These are phyloP conservation scores for Stachybotrys chartarum DNA, from an alignment of 2,329 filamentous ascomycete genomes.

Conservation along the genomic window DNA sequence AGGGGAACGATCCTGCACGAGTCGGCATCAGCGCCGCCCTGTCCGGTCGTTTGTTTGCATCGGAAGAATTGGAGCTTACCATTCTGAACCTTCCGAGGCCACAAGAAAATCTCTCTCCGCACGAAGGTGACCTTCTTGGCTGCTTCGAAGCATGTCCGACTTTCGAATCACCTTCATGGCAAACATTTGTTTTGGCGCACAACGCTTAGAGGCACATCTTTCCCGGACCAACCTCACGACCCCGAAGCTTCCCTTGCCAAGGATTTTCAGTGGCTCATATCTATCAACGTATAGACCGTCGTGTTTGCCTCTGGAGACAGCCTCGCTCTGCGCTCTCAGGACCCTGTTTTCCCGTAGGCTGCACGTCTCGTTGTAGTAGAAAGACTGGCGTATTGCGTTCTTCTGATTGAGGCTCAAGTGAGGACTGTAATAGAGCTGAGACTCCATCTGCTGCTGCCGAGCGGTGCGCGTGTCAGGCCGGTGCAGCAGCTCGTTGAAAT, in stretches of 20 bases:
- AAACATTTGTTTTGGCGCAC: slow-evolving; percentile 52
- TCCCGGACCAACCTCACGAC: slow-evolving; percentile 81
- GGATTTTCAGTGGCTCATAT: slow-evolving; percentile 74
- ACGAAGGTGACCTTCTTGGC: slow-evolving; percentile 85
- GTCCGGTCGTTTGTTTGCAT: not conserved
- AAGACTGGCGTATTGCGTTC: slow-evolving; percentile 46
- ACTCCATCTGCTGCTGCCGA: slow-evolving; percentile 26
- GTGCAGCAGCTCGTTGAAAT: slow-evolving; percentile 66
- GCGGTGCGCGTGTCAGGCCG: slow-evolving; percentile 26
- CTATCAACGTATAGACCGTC: slow-evolving; percentile 14
- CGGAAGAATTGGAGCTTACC: slow-evolving; percentile 35
- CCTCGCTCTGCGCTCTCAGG: slow-evolving; percentile 54
- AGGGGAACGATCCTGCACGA: slow-evolving; percentile 69
- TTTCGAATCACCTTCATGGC: slow-evolving; percentile 98
- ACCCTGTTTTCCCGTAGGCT: slow-evolving; percentile 67
- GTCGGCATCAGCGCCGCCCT: not conserved
- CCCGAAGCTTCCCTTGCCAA: slow-evolving; percentile 93
- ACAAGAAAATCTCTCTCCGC: slow-evolving; percentile 91
- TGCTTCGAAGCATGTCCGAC: slow-evolving; percentile 82
- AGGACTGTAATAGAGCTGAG: slow-evolving; percentile 47
- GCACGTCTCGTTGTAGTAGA: slow-evolving; percentile 61
- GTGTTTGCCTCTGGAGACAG: slow-evolving; percentile 4
- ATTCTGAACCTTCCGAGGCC: slow-evolving; percentile 76
- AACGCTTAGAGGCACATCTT: slow-evolving; percentile 28
- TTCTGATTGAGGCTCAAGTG: slow-evolving; percentile 49